These are phyloP conservation scores for Leishmania braziliensis DNA, from an alignment of 208 protist species.

Conservation along the genomic window DNA sequence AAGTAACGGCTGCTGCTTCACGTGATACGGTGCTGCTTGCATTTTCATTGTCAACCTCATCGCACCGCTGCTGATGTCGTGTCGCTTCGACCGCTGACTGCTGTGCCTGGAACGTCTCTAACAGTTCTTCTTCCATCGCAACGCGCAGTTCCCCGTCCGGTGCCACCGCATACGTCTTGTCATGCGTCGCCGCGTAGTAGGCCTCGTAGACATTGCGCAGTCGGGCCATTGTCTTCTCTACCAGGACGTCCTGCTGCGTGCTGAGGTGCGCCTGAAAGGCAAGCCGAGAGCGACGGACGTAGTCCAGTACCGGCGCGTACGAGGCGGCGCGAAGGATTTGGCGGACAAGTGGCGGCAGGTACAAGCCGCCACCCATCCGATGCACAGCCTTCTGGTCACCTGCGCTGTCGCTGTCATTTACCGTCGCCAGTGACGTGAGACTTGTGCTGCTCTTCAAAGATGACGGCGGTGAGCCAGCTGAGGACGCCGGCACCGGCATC, in stretches of 20 bases:
- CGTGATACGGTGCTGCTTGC: not conserved
- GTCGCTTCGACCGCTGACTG: not conserved
- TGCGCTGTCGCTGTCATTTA: not conserved
- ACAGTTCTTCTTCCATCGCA: constrained; percentile 35
- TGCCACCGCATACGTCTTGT: constrained; percentile 25
- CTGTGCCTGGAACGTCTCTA: constrained; percentile 21
- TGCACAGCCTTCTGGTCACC: constrained; percentile 3
- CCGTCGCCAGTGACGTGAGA: not conserved
- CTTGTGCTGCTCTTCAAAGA: constrained; percentile 7
- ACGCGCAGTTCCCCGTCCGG: constrained; percentile 35
- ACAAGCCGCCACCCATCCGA: constrained; percentile 5
- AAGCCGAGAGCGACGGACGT: constrained; percentile 38
- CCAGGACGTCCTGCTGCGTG: constrained; percentile 31
- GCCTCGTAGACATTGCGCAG: constrained; percentile 37
- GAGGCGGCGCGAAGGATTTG: constrained; percentile 51
- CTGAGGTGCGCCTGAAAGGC: constrained; percentile 42
- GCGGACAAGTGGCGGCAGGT: constrained; percentile 43
- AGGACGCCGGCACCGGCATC: not conserved
- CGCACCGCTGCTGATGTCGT: not conserved
- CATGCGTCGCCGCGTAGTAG: constrained; percentile 27
- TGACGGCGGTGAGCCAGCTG: constrained; percentile 5
- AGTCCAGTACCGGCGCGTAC: constrained; percentile 58
- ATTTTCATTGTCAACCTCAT: not conserved
- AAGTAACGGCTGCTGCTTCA: not conserved
- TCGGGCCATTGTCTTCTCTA: constrained; percentile 29